Percentiles rank a stretch among this genome's conserved stretches.
These are phyloP conservation scores for Ensete ventricosum DNA, from an alignment of 176 grass and related monocot genomes.

Conservation along the genomic window DNA sequence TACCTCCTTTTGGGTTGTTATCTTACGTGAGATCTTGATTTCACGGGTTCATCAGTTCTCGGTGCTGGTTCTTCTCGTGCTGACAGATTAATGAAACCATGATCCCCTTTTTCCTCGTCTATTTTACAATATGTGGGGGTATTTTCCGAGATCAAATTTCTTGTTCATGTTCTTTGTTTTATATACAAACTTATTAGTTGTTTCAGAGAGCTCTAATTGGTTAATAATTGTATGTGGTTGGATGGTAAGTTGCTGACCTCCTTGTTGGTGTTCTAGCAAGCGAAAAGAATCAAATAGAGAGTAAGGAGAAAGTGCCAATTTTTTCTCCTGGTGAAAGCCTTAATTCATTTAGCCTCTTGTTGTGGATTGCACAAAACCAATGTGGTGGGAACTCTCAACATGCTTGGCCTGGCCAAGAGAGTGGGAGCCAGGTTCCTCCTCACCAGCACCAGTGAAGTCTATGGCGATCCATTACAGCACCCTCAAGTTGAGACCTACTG, in stretches of 20 bases:
- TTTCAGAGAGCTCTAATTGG: neutral
- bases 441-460: conserved; percentile 90
- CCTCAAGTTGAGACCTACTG: conserved; percentile 87
- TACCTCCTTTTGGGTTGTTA: no score
- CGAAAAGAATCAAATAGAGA: conserved; percentile 3
- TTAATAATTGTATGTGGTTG: neutral
- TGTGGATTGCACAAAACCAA: conserved; percentile 57
- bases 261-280: neutral
- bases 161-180: neutral
- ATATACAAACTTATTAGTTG: no score
- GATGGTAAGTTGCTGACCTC: neutral
- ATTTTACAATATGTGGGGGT: no score
- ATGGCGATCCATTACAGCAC: conserved; percentile 85
- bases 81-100: no score
- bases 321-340: conserved; percentile 7
- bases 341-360: conserved; percentile 7
- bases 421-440: conserved; percentile 70
- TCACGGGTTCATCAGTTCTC: no score
- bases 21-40: no score
- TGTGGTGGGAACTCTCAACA: conserved; percentile 94
- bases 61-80: no score
- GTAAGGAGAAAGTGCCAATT: neutral
- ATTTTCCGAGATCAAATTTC: neutral
- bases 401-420: conserved; percentile 87
- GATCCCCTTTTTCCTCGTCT: no score